phyloP scores from a whole-genome alignment of 2,329 filamentous ascomycete species.

The Acarospora socialis region DNA sequence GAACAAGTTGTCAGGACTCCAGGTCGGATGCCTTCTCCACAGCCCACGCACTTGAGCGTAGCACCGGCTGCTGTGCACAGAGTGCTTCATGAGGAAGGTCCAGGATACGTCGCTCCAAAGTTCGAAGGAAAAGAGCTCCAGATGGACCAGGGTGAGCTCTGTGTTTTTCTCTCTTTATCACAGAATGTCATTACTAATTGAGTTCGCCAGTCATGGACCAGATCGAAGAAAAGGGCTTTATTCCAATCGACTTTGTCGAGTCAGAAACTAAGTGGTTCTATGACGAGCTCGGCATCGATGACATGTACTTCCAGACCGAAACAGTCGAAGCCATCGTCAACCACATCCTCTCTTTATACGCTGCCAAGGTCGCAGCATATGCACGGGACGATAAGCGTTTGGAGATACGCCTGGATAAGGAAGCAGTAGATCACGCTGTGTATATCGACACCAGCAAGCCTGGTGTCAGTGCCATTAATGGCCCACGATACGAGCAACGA shows the following conservation, averaged over 20 bases:
- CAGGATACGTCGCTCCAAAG: constrained; percentile 86
- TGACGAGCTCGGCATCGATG: constrained; percentile 90
- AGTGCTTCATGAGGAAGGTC: constrained; percentile 71
- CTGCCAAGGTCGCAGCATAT: constrained; percentile 88
- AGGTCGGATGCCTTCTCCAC: constrained; percentile 51
- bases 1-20: constrained; percentile 13
- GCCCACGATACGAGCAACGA: constrained; percentile 84
- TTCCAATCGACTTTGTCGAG: constrained; percentile 70
- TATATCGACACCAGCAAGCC: constrained; percentile 97
- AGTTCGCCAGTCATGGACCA: constrained; percentile 55
- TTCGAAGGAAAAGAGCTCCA: constrained; percentile 88
- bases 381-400: constrained; percentile 86
- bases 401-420: constrained; percentile 91
- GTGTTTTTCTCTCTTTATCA: constrained; percentile 1
- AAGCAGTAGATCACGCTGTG: constrained; percentile 85
- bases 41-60: constrained; percentile 71
- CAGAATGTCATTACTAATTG: constrained; percentile 16
- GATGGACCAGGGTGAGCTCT: constrained; percentile 55
- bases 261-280: constrained; percentile 94
- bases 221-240: constrained; percentile 68
- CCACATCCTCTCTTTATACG: constrained; percentile 91
- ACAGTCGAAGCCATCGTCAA: constrained; percentile 73
- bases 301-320: constrained; percentile 95
- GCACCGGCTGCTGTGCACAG: constrained; percentile 48
- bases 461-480: constrained; percentile 58